Conservation (phyloP, 352 stramenopile species). For the Plasmopara viticola region DNA sequence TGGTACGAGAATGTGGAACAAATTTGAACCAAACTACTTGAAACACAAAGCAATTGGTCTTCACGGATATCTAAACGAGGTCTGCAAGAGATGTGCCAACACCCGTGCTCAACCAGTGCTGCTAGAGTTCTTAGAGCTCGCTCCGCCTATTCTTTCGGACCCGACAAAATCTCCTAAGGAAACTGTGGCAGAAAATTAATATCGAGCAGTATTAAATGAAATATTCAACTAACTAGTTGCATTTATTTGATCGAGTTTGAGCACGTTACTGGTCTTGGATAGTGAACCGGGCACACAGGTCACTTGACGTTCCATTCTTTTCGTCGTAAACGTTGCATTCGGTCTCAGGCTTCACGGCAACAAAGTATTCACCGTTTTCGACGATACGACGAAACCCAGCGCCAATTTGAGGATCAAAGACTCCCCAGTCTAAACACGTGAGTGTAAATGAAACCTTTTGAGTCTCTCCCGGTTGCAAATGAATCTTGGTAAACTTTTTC, state of each 20-base stretch:
- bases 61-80: conserved; percentile 62
- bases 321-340: conserved; percentile 63
- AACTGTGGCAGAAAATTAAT: conserved; percentile 4
- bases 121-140: conserved; percentile 59
- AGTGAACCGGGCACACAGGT: conserved; percentile 45
- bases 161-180: conserved; percentile 7
- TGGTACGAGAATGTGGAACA: conserved; percentile 75
- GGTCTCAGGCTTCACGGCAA: conserved; percentile 60
- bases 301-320: conserved; percentile 16
- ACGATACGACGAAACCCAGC: conserved; percentile 42
- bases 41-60: conserved; percentile 72
- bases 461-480: conserved; percentile 38
- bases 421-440: conserved; percentile 44
- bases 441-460: conserved; percentile 36
- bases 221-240: background rate
- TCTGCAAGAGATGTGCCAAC: conserved; percentile 71
- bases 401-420: conserved; percentile 55
- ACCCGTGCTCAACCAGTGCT: conserved; percentile 54
- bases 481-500: conserved; percentile 75
- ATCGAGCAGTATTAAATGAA: conserved; percentile 8
- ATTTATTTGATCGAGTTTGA: no score
- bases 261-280: conserved; percentile 21
- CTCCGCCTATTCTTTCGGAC: conserved; percentile 12
- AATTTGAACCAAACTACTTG: conserved; percentile 75
- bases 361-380: conserved; percentile 56